A percentile compares a stretch with the other conserved stretches of the same genome.
phyloP scores from a whole-genome alignment of 108 stramenopile species.

The Nitzschia palea region DNA sequence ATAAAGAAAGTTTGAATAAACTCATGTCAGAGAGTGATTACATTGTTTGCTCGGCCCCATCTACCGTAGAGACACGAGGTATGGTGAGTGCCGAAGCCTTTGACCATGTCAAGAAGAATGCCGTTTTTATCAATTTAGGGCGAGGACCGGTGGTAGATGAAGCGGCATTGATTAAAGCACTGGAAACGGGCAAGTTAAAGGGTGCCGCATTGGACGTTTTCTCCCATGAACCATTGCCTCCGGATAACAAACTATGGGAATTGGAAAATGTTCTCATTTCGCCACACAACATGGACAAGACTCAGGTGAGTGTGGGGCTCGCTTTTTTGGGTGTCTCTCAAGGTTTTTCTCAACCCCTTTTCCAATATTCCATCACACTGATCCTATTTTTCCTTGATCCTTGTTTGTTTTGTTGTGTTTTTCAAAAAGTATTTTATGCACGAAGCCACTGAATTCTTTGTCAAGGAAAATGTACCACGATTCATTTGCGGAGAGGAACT shows the following conservation, averaged over 20 bases:
- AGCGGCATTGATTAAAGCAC: constrained; percentile 56
- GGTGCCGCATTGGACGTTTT: constrained; percentile 92
- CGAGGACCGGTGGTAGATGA: constrained; percentile 88
- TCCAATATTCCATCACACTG: too few relatives aligned
- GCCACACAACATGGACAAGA: constrained; percentile 54
- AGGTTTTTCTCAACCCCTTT: too few relatives aligned
- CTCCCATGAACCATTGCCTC: constrained; percentile 76
- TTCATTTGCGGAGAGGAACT: constrained; percentile 65
- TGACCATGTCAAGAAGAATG: constrained; percentile 49
- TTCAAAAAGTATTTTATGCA: constrained; percentile 75
- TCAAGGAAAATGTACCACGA: constrained; percentile 67
- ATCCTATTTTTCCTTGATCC: neutral
- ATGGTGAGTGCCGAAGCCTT: constrained; percentile 56
- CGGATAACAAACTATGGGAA: constrained; percentile 62
- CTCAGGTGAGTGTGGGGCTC: constrained; percentile 41
- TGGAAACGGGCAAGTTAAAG: constrained; percentile 51
- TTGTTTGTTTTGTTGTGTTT: constrained; percentile 47
- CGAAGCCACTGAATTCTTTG: constrained; percentile 76
- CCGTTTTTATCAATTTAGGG: constrained; percentile 84
- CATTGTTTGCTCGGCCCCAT: constrained; percentile 68
- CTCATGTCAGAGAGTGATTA: constrained; percentile 72
- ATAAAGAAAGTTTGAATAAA: constrained; percentile 48
- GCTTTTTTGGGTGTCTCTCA: too few relatives aligned
- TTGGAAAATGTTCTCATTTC: constrained; percentile 72
- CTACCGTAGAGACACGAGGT: constrained; percentile 69